phyloP scores from a whole-genome alignment of 805 yeast genomes.

The Ogataea angusta region DNA sequence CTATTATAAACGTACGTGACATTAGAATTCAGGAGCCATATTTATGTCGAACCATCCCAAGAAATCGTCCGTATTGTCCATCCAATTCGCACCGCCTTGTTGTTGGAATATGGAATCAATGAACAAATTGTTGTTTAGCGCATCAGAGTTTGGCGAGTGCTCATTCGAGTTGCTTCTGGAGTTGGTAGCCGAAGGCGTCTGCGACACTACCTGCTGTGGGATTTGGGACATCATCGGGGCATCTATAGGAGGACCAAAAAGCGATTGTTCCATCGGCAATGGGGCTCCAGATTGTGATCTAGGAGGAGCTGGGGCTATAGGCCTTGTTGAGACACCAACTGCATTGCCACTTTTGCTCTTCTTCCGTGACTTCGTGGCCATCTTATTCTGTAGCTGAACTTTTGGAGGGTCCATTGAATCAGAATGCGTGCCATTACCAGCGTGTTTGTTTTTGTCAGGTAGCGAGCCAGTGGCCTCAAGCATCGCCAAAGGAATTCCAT shows the following conservation, averaged over 20 bases:
- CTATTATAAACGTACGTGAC: not conserved
- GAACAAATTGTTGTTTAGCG: conserved; percentile 28
- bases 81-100: conserved; percentile 83
- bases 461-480: conserved; percentile 78
- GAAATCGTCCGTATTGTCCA: conserved; percentile 81
- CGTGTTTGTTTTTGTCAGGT: conserved; percentile 9
- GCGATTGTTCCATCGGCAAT: conserved; percentile 10
- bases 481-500: conserved; percentile 45
- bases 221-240: conserved; percentile 3
- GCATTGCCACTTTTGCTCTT: conserved; percentile 26
- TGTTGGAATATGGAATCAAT: conserved; percentile 66
- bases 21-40: conserved; percentile 59
- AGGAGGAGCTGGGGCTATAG: conserved; percentile 26
- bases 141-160: conserved; percentile 26
- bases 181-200: conserved; percentile 20
- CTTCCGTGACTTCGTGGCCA: conserved; percentile 8
- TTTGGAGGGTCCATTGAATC: conserved; percentile 7
- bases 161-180: conserved; percentile 16
- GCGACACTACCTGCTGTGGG: conserved; percentile 9
- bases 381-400: conserved; percentile 6
- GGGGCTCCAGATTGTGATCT: conserved; percentile 19
- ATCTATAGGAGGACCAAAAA: conserved; percentile 7
- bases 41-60: conserved; percentile 92
- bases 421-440: not conserved
- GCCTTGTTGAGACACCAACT: conserved; percentile 14